Percentiles rank a stretch among this genome's conserved stretches.
phyloP scores from a whole-genome alignment of 2,329 filamentous ascomycete species.

The Ceratocystis colombiana region DNA sequence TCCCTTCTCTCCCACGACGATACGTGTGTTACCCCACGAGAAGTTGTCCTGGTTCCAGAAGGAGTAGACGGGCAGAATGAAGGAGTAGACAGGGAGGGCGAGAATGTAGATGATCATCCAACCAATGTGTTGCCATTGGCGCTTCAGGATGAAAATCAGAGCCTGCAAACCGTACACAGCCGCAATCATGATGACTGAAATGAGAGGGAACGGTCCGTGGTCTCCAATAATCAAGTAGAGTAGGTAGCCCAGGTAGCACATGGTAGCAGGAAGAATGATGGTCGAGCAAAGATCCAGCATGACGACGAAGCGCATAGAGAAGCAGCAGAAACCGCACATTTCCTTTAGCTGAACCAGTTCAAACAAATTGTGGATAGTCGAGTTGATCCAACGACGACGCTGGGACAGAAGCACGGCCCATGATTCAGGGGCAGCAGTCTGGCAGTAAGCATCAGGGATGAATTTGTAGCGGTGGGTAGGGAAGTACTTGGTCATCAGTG shows the following conservation, averaged over 20 bases:
- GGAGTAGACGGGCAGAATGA: conserved; percentile 85
- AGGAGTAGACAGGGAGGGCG: conserved; percentile 90
- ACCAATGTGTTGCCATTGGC: conserved; percentile 95
- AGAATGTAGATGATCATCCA: conserved; percentile 99
- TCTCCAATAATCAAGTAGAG: conserved; percentile 65
- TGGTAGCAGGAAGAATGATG: conserved; percentile 81
- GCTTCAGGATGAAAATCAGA: conserved; percentile 89
- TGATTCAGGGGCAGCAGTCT: conserved; percentile 85
- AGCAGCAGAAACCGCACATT: conserved; percentile 97
- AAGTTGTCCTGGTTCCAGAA: conserved; percentile 99
- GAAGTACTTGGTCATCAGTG: conserved; percentile 97
- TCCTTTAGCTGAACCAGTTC: conserved; percentile 86
- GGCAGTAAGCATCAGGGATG: conserved; percentile 80
- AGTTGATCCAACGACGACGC: conserved; percentile 98
- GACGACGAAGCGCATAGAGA: conserved; percentile 94
- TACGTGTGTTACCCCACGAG: conserved; percentile 95
- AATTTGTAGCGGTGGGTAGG: conserved; percentile 95
- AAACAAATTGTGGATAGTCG: conserved; percentile 89
- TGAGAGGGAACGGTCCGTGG: conserved; percentile 66
- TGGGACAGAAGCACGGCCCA: conserved; percentile 96
- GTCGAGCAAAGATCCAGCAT: conserved; percentile 91
- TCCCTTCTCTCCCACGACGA: conserved; percentile 91
- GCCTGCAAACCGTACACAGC: conserved; percentile 93
- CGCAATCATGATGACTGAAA: conserved; percentile 81
- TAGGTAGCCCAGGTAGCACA: conserved; percentile 75